Evolutionary conservation across 75 land plant species (phyloP), one percentile per base, ranked within the genome.

Genomic region (Selaginella tamariscina): DNA sequence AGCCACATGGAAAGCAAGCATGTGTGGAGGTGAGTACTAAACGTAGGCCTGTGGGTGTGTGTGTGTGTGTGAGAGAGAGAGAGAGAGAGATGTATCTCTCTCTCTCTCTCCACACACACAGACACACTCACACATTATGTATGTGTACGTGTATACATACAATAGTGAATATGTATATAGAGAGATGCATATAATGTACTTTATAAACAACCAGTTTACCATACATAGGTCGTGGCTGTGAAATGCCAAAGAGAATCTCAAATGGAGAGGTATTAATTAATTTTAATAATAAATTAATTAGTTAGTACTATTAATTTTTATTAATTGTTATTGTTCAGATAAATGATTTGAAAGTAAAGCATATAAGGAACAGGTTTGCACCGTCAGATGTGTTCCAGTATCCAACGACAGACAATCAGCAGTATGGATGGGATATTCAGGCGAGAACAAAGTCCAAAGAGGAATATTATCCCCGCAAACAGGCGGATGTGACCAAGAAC

Each of bases 401-500:
- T 15, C 49, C 49, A 5, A 5, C 15, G 11, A 39, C 49, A 5
- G 49, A 39, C 11, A 39, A 15, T 15, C 49, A 39, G 49, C 11
- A 39, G 15, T 5, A 5, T 39, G 49, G 49, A 39, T 39, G 49
- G 49, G 49, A 39, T 39, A 39, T 39, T 15, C 11, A 39, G 49
- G 49, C 49, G 49, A 39, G 49, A 39, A 39, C 49, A 39, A 39
- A 39, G 49, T 15, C 49, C 49, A 39, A 39, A 39, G 49, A 39
- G 11, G 49, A 39, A 15, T 39, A 39, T 15, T 39, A 39, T 15
- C 49, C 49, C 15, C 49, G 49, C 49, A 39, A 39, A 15, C 49
- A 39, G 15, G 49, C 5, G 49, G 49, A 39, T 15, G 49, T 39
- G 11, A 39, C 49, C 11, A 39, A 15, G 15, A 39, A 15, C 49